phyloP scores from a whole-genome alignment of 345 rosid species.

The Tarenaya hassleriana region DNA sequence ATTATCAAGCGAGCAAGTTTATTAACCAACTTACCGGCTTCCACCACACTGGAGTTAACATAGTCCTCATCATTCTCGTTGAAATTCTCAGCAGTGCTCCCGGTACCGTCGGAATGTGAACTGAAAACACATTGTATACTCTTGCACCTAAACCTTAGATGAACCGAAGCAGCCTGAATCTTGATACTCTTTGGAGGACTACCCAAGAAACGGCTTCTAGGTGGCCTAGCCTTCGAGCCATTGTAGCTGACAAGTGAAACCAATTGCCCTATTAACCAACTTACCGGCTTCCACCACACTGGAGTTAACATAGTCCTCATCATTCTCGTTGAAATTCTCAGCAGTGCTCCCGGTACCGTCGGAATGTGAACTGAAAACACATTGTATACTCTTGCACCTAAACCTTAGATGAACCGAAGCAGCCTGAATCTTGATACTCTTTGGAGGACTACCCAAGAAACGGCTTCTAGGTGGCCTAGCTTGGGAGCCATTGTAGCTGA shows the following conservation, averaged over 20 bases:
- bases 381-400: constrained; percentile 32
- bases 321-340: constrained; percentile 76
- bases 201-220: constrained; percentile 41
- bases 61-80: constrained; percentile 77
- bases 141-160: constrained; percentile 26
- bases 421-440: constrained; percentile 30
- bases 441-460: constrained; percentile 41
- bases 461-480: constrained; percentile 23
- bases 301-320: constrained; percentile 78
- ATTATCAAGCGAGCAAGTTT: background rate
- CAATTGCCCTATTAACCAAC: constrained; percentile 8
- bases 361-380: constrained; percentile 75
- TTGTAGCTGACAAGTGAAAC: constrained; percentile 25
- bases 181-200: constrained; percentile 28
- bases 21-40: constrained; percentile 60
- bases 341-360: constrained; percentile 69
- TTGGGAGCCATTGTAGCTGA: constrained; percentile 32
- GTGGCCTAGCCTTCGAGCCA: constrained; percentile 27
- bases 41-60: constrained; percentile 74
- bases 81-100: constrained; percentile 78
- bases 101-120: constrained; percentile 70
- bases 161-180: constrained; percentile 24
- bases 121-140: constrained; percentile 52
- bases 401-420: constrained; percentile 20
- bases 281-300: constrained; percentile 91